These are phyloP conservation scores for Kwoniella dejecticola DNA, from an alignment of 768 basidiomycete species.

Conservation along the genomic window DNA sequence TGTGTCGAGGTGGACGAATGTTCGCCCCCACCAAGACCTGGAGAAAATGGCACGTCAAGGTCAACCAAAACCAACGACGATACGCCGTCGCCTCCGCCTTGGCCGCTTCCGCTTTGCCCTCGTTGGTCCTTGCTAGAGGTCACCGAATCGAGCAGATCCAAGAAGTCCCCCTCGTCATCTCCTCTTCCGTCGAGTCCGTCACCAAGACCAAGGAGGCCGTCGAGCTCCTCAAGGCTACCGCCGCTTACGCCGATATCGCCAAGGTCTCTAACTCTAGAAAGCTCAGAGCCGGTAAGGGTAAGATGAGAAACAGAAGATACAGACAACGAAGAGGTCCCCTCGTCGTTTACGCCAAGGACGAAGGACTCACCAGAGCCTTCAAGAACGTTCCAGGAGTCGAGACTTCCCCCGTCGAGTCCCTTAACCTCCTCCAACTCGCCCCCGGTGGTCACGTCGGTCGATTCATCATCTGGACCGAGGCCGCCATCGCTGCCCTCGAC, in stretches of 20 bases:
- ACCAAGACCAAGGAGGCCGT: constrained; percentile 97
- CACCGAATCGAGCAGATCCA: constrained; percentile 97
- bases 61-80: constrained; percentile 98
- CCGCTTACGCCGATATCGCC: constrained; percentile 87
- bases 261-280: constrained; percentile 98
- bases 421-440: constrained; percentile 98
- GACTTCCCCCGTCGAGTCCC: constrained; percentile 84
- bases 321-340: constrained; percentile 97
- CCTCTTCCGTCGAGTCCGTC: constrained; percentile 76
- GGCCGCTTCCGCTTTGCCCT: constrained; percentile 94
- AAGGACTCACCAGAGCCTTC: constrained; percentile 97
- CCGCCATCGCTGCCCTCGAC: constrained; percentile 88
- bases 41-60: constrained; percentile 99
- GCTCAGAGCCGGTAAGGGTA: constrained; percentile 94
- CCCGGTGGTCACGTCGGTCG: constrained; percentile 99
- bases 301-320: constrained; percentile 93
- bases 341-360: constrained; percentile 94
- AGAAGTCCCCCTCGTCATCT: constrained; percentile 92
- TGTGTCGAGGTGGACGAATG: constrained; percentile 99
- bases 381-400: constrained; percentile 98
- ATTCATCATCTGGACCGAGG: constrained; percentile 99
- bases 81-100: constrained; percentile 97
- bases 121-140: constrained; percentile 96
- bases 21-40: constrained; percentile 99
- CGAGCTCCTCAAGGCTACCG: constrained; percentile 81